A percentile compares a stretch with the other conserved stretches of the same genome.
These are phyloP conservation scores for Botrytis porri DNA, from an alignment of 2,329 filamentous ascomycete genomes.

Conservation along the genomic window DNA sequence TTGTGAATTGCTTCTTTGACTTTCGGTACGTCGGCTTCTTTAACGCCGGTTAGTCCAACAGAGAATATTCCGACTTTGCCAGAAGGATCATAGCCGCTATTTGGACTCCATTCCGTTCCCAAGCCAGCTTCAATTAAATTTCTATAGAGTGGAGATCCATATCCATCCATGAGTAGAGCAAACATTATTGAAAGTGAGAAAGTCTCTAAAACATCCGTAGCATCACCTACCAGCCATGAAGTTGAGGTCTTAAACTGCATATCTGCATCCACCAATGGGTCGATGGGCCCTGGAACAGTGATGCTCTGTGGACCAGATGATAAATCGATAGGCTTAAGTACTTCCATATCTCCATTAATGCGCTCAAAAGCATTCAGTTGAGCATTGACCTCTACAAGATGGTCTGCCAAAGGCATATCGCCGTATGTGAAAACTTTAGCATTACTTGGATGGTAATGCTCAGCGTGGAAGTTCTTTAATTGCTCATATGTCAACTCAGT, in stretches of 20 bases:
- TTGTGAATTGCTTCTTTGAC: constrained; percentile 72
- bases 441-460: constrained; percentile 97
- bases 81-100: constrained; percentile 84
- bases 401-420: constrained; percentile 79
- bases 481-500: constrained; percentile 92
- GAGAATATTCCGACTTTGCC: constrained; percentile 80
- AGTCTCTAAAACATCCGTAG: constrained; percentile 77
- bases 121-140: constrained; percentile 85
- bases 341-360: constrained; percentile 65
- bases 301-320: constrained; percentile 63
- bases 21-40: constrained; percentile 71
- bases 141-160: constrained; percentile 89
- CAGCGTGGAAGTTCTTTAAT: constrained; percentile 80
- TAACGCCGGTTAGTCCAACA: constrained; percentile 86
- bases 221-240: constrained; percentile 87
- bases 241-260: constrained; percentile 92
- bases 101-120: constrained; percentile 90
- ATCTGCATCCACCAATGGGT: constrained; percentile 80
- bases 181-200: constrained; percentile 83
- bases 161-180: constrained; percentile 85
- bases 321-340: constrained; percentile 74
- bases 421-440: constrained; percentile 95
- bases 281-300: constrained; percentile 74
- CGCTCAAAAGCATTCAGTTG: constrained; percentile 72
- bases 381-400: constrained; percentile 74